Percentiles rank a stretch among this genome's conserved stretches.
Evolutionary conservation across 805 yeast species (phyloP).

Genomic region (Saccharomycopsis malanga): DNA sequence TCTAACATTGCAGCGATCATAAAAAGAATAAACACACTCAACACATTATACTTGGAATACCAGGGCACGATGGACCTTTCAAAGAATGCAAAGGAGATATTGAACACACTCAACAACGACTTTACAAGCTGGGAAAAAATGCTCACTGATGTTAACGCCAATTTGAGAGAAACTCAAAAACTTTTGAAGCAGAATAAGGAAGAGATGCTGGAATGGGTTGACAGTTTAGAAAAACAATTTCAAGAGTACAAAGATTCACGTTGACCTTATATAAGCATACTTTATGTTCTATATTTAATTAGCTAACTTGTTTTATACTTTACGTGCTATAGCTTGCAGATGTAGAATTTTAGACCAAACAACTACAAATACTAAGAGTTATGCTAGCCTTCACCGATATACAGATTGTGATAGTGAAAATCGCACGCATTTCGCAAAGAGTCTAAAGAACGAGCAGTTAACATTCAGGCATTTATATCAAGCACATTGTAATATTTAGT

Average conservation of each 20-base stretch:
- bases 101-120: constrained; percentile 6
- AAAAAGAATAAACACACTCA: constrained; percentile 17
- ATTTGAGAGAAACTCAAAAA: constrained; percentile 4
- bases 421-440: too few relatives aligned
- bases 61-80: constrained; percentile 11
- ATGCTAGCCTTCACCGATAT: too few relatives aligned
- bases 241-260: not conserved
- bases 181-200: constrained; percentile 6
- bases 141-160: constrained; percentile 6
- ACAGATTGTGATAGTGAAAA: too few relatives aligned
- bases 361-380: too few relatives aligned
- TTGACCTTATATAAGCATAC: too few relatives aligned
- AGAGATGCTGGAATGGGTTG: constrained; percentile 11
- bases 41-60: constrained; percentile 16
- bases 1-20: constrained; percentile 3
- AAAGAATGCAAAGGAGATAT: constrained; percentile 3
- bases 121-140: constrained; percentile 13
- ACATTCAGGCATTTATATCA: too few relatives aligned
- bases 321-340: too few relatives aligned
- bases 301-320: too few relatives aligned
- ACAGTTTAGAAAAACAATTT: not conserved
- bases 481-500: too few relatives aligned
- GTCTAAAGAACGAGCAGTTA: too few relatives aligned
- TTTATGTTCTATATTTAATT: too few relatives aligned
- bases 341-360: too few relatives aligned